These are phyloP conservation scores for Microbotryum lychnidis-dioicae DNA, from an alignment of 1,284 basidiomycete species.

Conservation along the genomic window DNA sequence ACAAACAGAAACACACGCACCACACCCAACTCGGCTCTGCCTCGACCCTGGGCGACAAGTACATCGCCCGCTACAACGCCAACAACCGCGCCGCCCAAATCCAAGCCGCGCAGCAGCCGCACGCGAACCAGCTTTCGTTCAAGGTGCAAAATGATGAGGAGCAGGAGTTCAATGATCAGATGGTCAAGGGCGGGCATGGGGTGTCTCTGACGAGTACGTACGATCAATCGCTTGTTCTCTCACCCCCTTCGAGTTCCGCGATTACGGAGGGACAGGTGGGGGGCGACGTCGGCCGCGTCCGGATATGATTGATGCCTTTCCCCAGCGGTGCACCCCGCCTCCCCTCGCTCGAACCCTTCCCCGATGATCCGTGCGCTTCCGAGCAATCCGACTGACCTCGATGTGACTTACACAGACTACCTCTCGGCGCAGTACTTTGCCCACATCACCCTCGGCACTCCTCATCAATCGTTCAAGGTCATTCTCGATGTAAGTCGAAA, in stretches of 20 bases:
- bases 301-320: no score
- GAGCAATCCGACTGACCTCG: background rate
- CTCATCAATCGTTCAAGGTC: conserved; percentile 78
- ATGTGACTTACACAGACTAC: no score
- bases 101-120: conserved; percentile 37
- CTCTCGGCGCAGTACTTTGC: conserved; percentile 59
- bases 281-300: no score
- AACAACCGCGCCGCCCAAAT: conserved; percentile 53
- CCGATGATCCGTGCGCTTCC: conserved; percentile 5
- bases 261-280: no score
- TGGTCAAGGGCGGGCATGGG: conserved; percentile 65
- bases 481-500: conserved; percentile 55
- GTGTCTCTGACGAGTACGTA: conserved; percentile 83
- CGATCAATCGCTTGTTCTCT: background rate
- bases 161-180: conserved; percentile 48
- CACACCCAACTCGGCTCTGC: conserved; percentile 31
- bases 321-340: no score
- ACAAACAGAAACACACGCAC: conserved; percentile 18
- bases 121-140: conserved; percentile 35
- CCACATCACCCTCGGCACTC: conserved; percentile 73
- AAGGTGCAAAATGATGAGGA: conserved; percentile 38
- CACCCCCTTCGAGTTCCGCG: no score
- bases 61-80: conserved; percentile 51
- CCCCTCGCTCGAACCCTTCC: background rate
- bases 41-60: conserved; percentile 79